Evolutionary conservation across 257 asterid genomes (phyloP), one percentile per base, ranked within the genome.

Genomic region (Leptodermis oblonga): DNA sequence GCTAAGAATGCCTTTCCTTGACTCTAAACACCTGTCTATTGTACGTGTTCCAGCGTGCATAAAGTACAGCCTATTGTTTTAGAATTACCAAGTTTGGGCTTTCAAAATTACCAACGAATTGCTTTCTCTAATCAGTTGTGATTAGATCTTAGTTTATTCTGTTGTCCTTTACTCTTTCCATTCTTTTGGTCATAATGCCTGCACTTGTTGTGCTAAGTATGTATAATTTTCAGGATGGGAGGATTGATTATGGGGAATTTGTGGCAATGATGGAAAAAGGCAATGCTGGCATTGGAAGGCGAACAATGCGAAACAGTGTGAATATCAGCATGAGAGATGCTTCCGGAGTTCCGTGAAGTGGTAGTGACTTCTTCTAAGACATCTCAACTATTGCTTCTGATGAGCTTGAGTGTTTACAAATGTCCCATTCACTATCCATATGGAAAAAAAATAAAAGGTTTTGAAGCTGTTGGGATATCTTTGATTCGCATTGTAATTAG

Each of bases 201-300:
- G n/a, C n/a, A n/a, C 51, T 33, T 9, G 18, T 18, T 49, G 22
- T 26, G 26, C 33, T 62, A 49, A 37, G 3, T 31, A 28, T 39
- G 23, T 64, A 3, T 41, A 6, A 39, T 7, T 68, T 76, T 54
- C 84, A 82, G 86, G 86, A 82, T 79, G 86, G 86, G 22, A 72
- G 78, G 78, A 82, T 82, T 39, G 86, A 82, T 43, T 82, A 82
- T 53, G 84, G 86, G 65, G 86, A 82, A 71, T 82, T 82, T 79
- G 86, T 77, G n/a, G 86, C 86, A 15, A 82, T 82, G 86, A 82
- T 82, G 86, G 77, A 76, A 74, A 82, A 82, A 74, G 86, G 86
- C 45, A 82, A 82, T 76, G 80, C 80, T 52, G 81, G 86, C 31
- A 55, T 82, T 42, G 86, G 86, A 71, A 76, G 86, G 71, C 78